Base-by-base conservation (phyloP, 768 basidiomycete species). In the Cubamyces sp. region DNA sequence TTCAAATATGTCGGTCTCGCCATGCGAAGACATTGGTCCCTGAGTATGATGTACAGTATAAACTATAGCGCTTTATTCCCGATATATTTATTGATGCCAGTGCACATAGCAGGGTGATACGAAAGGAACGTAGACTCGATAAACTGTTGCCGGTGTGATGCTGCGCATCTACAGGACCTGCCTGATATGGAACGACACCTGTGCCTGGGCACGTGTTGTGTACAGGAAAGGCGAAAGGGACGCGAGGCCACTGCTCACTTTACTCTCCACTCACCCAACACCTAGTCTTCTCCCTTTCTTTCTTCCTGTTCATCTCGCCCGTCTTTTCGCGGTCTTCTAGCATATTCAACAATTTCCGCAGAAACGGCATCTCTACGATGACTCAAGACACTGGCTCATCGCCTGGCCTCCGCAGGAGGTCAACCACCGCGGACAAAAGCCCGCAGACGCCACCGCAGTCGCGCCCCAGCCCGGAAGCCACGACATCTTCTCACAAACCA, bases 381-480 rank as follows among this genome's bases (percentile, higher is more conserved):
- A 60, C 58, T 19, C 63, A 64, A 25, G 58, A 60, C 42, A 14
- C 58, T 1, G 25, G 48, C 16, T 47, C 62, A 14, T 47, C 57
- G 23, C n/a, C 53, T 53, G 53, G 52, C 5, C 59, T 64, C 15
- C 53, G 63, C 7, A 47, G 49, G 30, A 54, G 63, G 39, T 26
- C 48, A 0, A 52, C 58, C 3, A 34, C 34, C 18, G 14, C 54
- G 21, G 58, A 59, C 47, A 64, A 55, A 54, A 30, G 57, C 40
- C 62, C 57, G 12, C 47, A 41, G 46, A 64, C 62, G 47, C 62
- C 62, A 43, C 53, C 62, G 28, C 57, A 59, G 41, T 43, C 57
- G 30, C 56, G 56, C 23, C 41, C 62, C 6, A n/a, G n/a, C 16
- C 26, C n/a, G 3, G 19, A 28, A 26, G 19, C 57, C 6, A 12